phyloP scores from a whole-genome alignment of 768 basidiomycete genomes.

The Trametes maxima region DNA sequence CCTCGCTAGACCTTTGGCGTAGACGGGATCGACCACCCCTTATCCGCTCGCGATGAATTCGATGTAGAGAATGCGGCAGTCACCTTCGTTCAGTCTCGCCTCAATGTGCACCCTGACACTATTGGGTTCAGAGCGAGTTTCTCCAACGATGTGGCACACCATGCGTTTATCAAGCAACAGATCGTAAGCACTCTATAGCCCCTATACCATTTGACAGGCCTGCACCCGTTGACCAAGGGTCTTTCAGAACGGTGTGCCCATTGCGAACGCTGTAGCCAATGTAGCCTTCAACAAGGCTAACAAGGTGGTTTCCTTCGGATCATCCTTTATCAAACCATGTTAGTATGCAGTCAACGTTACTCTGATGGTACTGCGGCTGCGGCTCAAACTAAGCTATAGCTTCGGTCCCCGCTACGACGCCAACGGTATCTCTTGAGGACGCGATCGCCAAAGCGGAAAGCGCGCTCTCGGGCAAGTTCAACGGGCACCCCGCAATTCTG shows the following conservation, averaged over 20 bases:
- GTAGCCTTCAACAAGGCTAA: conserved; percentile 44
- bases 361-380: too few species aligned
- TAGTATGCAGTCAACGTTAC: conserved; percentile 8
- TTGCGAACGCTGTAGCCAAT: conserved; percentile 46
- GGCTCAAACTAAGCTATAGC: conserved; percentile 7
- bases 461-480: conserved; percentile 44
- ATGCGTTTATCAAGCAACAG: conserved; percentile 29
- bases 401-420: conserved; percentile 37
- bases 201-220: neutral
- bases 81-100: conserved; percentile 28
- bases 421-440: conserved; percentile 37
- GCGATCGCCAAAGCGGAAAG: conserved; percentile 43
- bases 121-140: conserved; percentile 25
- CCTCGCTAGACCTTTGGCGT: conserved; percentile 28
- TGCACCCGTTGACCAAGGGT: neutral
- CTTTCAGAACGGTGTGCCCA: conserved; percentile 36
- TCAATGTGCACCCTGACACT: conserved; percentile 21
- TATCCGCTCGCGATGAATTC: conserved; percentile 25
- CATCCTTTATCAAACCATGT: conserved; percentile 50
- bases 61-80: conserved; percentile 26
- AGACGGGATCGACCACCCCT: conserved; percentile 27
- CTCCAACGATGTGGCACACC: conserved; percentile 17
- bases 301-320: conserved; percentile 47
- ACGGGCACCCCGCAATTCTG: conserved; percentile 40
- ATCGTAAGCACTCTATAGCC: conserved; percentile 26